These are phyloP conservation scores for Raddia guianensis DNA, from an alignment of 176 grass and related monocot species.

Conservation along the genomic window DNA sequence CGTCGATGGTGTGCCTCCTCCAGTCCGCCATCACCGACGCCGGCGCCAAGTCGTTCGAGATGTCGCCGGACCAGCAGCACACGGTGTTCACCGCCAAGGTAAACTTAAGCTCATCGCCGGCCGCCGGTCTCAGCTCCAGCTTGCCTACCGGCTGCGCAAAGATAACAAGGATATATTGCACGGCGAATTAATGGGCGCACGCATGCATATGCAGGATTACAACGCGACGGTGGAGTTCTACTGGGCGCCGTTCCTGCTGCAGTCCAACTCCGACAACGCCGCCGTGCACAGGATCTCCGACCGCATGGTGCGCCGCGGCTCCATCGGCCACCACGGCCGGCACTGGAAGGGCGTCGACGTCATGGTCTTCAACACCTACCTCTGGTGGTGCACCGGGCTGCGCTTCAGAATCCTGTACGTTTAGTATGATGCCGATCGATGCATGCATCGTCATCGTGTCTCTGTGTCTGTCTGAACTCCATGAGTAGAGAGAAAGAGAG, in stretches of 20 bases:
- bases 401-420: conserved; percentile 68
- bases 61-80: conserved; percentile 52
- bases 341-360: conserved; percentile 70
- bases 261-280: conserved; percentile 78
- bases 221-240: conserved; percentile 86
- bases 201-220: conserved; percentile 39
- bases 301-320: conserved; percentile 60
- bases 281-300: conserved; percentile 61
- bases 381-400: conserved; percentile 94
- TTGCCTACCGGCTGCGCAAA: not conserved
- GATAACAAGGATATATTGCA: not conserved
- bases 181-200: no score
- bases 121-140: not conserved
- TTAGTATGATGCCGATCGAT: not conserved
- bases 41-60: conserved; percentile 49
- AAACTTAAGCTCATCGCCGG: not conserved
- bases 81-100: conserved; percentile 52
- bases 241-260: conserved; percentile 92
- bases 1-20: conserved; percentile 87
- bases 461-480: no score
- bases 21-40: conserved; percentile 46
- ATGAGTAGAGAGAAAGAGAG: no score
- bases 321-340: conserved; percentile 65
- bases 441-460: no score
- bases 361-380: conserved; percentile 81